A percentile compares a stretch with the other conserved stretches of the same genome.
Evolutionary conservation across 495 filamentous ascomycete genomes (phyloP).

Genomic region (Hypoxylon perforatum): DNA sequence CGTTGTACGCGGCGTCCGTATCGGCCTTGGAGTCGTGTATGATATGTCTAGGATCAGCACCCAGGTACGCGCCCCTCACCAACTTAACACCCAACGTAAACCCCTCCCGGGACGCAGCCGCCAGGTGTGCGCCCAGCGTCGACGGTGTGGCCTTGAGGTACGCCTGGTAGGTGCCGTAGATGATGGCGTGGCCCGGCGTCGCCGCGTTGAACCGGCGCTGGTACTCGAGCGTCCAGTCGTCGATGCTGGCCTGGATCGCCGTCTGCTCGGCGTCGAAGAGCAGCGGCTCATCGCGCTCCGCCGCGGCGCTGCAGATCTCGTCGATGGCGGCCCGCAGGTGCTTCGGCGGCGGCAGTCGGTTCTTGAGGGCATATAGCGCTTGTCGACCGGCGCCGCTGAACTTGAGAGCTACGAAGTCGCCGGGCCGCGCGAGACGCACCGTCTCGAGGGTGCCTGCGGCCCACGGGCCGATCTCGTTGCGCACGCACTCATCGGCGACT

Average conservation of each 20-base stretch:
- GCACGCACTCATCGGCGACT: slow-evolving; percentile 56
- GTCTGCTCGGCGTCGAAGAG: slow-evolving; percentile 92
- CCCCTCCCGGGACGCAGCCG: slow-evolving; percentile 69
- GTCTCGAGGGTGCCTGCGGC: slow-evolving; percentile 78
- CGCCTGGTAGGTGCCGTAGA: slow-evolving; percentile 82
- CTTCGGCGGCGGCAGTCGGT: slow-evolving; percentile 66
- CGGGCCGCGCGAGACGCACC: slow-evolving; percentile 74
- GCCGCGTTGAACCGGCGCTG: slow-evolving; percentile 80
- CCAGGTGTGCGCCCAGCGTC: slow-evolving; percentile 74
- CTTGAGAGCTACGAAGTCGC: slow-evolving; percentile 91
- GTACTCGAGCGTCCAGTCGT: slow-evolving; percentile 83
- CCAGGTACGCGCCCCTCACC: slow-evolving; percentile 90
- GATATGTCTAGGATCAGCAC: slow-evolving; percentile 78
- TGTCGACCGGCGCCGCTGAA: slow-evolving; percentile 91
- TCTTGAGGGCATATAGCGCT: slow-evolving; percentile 72
- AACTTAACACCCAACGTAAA: slow-evolving; percentile 91
- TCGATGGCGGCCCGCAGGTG: slow-evolving; percentile 76
- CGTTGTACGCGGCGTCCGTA: slow-evolving; percentile 66
- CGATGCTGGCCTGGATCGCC: slow-evolving; percentile 82
- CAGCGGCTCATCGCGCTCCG: slow-evolving; percentile 74
- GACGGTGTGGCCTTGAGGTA: slow-evolving; percentile 80
- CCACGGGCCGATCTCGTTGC: slow-evolving; percentile 77
- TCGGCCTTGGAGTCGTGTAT: slow-evolving; percentile 84
- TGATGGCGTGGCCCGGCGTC: slow-evolving; percentile 55
- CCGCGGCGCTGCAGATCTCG: slow-evolving; percentile 80